phyloP scores from a whole-genome alignment of 225 moss, liverwort and hornwort species.

The Marchantia polymorpha region DNA sequence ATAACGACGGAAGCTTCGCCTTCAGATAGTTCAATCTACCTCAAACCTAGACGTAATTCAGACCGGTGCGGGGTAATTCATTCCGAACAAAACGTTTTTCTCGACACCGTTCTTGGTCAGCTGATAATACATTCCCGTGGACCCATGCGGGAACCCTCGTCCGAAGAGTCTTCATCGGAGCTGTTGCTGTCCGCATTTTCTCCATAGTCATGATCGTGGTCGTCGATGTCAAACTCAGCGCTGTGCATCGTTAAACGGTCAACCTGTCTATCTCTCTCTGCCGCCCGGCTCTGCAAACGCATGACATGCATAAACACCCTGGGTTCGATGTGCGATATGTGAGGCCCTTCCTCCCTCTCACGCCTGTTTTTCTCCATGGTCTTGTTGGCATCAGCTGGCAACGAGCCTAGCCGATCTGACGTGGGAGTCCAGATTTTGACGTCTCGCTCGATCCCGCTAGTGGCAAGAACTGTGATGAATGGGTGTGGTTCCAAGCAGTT shows the following conservation, averaged over 20 bases:
- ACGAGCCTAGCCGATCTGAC: slow-evolving; percentile 46
- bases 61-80: not conserved
- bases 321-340: slow-evolving; percentile 44
- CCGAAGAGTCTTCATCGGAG: slow-evolving; percentile 66
- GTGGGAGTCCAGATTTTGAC: slow-evolving; percentile 90
- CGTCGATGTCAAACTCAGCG: slow-evolving; percentile 52
- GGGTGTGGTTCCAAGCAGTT: slow-evolving; percentile 95
- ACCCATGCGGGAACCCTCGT: slow-evolving; percentile 56
- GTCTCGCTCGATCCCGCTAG: slow-evolving; percentile 73
- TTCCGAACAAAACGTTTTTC: not conserved
- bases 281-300: slow-evolving; percentile 58
- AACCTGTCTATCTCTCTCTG: slow-evolving; percentile 28
- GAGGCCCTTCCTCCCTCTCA: slow-evolving; percentile 56
- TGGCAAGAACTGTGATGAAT: slow-evolving; percentile 66
- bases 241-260: slow-evolving; percentile 52
- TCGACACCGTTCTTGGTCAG: slow-evolving; percentile 24
- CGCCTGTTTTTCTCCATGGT: slow-evolving; percentile 67
- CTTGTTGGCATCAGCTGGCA: slow-evolving; percentile 67
- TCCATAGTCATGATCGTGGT: slow-evolving; percentile 44
- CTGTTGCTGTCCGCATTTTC: slow-evolving; percentile 62
- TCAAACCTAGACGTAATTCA: not conserved
- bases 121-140: slow-evolving; percentile 89
- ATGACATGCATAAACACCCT: slow-evolving; percentile 68
- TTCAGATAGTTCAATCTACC: not conserved
- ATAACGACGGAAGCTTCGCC: not conserved